Conservation (phyloP, 2,329 filamentous ascomycete genomes). For the Grosmannia penicillata region DNA sequence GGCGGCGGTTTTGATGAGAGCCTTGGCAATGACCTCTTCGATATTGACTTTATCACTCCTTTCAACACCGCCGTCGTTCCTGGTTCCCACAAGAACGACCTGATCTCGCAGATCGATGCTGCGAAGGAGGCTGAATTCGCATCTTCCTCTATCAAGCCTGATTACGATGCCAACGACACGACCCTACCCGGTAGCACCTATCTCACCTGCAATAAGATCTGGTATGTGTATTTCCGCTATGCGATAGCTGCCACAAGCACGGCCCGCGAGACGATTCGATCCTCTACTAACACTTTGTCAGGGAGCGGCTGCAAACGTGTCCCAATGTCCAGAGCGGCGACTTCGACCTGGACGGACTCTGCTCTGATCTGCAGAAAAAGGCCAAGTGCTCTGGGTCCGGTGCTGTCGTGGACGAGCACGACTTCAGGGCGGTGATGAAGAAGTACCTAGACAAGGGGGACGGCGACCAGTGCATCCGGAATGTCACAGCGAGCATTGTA, state of each 20-base stretch:
- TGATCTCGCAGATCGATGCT: slow-evolving; percentile 66
- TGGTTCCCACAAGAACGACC: slow-evolving; percentile 42
- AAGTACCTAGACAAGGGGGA: slow-evolving; percentile 38
- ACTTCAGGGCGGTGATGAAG: slow-evolving; percentile 68
- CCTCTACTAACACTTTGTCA: slow-evolving; percentile 21
- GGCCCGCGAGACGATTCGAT: too few relatives aligned
- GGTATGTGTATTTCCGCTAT: too few relatives aligned
- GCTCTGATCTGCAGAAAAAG: slow-evolving; percentile 85
- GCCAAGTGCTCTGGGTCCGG: slow-evolving; percentile 87
- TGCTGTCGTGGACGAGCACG: slow-evolving; percentile 74
- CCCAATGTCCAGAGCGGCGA: slow-evolving; percentile 80
- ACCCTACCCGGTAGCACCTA: slow-evolving; percentile 19
- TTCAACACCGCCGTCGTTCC: slow-evolving; percentile 50
- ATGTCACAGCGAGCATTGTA: not conserved
- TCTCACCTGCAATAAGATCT: slow-evolving; percentile 81
- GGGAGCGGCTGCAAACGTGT: slow-evolving; percentile 81
- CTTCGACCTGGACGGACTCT: slow-evolving; percentile 86
- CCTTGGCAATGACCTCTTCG: slow-evolving; percentile 63
- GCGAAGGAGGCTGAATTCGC: slow-evolving; percentile 47
- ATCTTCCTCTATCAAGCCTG: slow-evolving; percentile 4
- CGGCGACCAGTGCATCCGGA: slow-evolving; percentile 1
- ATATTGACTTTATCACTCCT: slow-evolving; percentile 66
- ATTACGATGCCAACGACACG: not conserved
- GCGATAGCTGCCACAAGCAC: too few relatives aligned
- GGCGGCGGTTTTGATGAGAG: slow-evolving; percentile 55